Evolutionary conservation across 2,329 filamentous ascomycete genomes (phyloP), one percentile per base, ranked within the genome.

Genomic region (Neocatenulostroma microsporum): DNA sequence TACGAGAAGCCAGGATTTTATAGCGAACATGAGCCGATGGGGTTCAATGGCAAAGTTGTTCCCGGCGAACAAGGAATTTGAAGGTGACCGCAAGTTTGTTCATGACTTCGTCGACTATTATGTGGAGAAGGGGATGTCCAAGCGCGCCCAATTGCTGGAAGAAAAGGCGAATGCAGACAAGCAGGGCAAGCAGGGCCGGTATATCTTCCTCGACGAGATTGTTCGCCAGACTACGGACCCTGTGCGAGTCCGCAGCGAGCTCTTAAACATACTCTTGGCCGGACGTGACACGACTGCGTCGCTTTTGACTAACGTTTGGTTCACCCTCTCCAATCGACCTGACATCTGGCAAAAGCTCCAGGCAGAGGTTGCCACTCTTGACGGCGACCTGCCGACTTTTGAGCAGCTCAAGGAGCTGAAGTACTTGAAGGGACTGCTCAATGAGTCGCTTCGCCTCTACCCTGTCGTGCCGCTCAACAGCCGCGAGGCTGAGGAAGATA

Each of bases 381-480:
- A 51, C 8, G 49, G 48, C 29, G 28, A 41, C 6, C 32, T 37
- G 18, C 80, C 80, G 0, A 54, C 49, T 3, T 60, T 57, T 30
- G 54, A 58, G 24, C 49, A 56, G 33, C 45, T 61, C 11, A 59
- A 59, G 34, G 50, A 57, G 23, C 37, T 60, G 30, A 59, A 60
- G 28, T 63, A 60, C 40, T 48, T 63, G 3, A 56, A 77, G 60
- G 69, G 80, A 50, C 64, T 82, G 33, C 71, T 93, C 50, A 82
- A 84, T 62, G 85, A 93, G 63, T 83, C 77, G 0, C 72, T 88
- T 41, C 78, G 85, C 11, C 62, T 89, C 9, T 86, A 89, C 59
- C 84, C 84, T 1, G 71, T 76, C 11, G 82, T 91, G 1, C 84
- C 85, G 2, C 83, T 82, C 67, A 91, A 91, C 62, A 73, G 85